Conservation (phyloP, 2,329 filamentous ascomycete genomes). For the Albifimbria verrucaria region DNA sequence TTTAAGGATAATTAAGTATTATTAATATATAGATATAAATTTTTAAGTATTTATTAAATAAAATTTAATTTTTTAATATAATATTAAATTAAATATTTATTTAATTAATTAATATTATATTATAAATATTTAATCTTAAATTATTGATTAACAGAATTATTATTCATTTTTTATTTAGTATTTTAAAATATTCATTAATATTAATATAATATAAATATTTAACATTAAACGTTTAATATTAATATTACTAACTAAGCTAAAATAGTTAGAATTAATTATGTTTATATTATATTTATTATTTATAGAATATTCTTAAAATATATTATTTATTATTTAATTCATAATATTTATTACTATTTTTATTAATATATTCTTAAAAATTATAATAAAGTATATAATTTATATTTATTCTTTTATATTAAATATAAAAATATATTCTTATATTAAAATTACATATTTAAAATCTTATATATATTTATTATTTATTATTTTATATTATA, state of each 20-base stretch:
- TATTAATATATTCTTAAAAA: background rate
- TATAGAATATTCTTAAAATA: background rate
- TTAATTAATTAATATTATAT: constrained; percentile 1
- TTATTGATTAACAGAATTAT: background rate
- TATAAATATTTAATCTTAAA: background rate
- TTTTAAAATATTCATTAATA: background rate
- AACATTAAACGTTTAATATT: constrained; percentile 1
- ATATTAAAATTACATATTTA: background rate
- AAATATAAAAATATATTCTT: background rate
- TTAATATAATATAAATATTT: background rate
- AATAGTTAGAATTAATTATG: background rate
- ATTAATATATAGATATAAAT: background rate
- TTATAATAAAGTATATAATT: background rate
- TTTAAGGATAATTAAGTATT: too few relatives aligned
- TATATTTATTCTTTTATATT: constrained; percentile 2
- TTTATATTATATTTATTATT: constrained; percentile 4
- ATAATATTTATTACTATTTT: background rate
- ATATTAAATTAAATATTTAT: constrained; percentile 1
- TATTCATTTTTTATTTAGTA: background rate
- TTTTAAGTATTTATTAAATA: background rate
- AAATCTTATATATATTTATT: constrained; percentile 1
- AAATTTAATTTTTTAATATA: constrained; percentile 3
- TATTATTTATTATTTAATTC: background rate
- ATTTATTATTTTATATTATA: background rate
- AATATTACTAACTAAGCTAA: too few relatives aligned